A percentile compares a stretch with the other conserved stretches of the same genome.
Evolutionary conservation across 129 eudicot species (phyloP).

Genomic region (Calendula officinalis): DNA sequence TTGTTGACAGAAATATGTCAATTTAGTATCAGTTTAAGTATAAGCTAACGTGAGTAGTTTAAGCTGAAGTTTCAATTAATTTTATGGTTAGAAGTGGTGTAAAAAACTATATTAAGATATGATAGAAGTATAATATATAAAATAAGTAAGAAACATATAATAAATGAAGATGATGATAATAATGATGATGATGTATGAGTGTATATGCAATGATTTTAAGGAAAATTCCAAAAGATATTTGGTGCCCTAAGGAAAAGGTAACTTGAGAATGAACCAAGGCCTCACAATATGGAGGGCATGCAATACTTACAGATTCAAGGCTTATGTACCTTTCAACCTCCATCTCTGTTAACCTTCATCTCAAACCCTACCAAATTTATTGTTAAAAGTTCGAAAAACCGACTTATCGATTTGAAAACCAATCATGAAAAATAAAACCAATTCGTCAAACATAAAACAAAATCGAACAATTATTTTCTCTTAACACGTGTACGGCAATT

Average conservation of each 20-base stretch:
- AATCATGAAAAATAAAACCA: slow-evolving; percentile 15
- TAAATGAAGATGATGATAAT: neutral
- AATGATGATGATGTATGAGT: slow-evolving; percentile 26
- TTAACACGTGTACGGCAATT: slow-evolving; percentile 36
- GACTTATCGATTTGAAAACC: slow-evolving; percentile 20
- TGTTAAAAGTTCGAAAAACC: slow-evolving; percentile 33
- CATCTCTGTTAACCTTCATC: slow-evolving; percentile 24
- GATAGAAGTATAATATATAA: neutral
- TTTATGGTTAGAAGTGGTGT: no score
- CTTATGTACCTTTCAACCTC: slow-evolving; percentile 20
- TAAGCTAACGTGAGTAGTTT: no score
- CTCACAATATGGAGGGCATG: slow-evolving; percentile 33
- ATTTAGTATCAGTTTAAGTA: no score
- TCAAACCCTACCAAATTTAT: slow-evolving; percentile 28
- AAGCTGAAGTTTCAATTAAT: no score
- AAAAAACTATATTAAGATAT: neutral
- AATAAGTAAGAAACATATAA: neutral
- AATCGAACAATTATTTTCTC: slow-evolving; percentile 27
- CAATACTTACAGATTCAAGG: slow-evolving; percentile 12
- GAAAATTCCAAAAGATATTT: slow-evolving; percentile 28
- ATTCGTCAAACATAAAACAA: slow-evolving; percentile 27
- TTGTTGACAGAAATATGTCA: no score
- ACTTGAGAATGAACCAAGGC: slow-evolving; percentile 31
- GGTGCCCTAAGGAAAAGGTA: slow-evolving; percentile 33
- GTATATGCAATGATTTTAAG: slow-evolving; percentile 28